phyloP scores from a whole-genome alignment of 2,329 filamentous ascomycete genomes.

The Teratosphaeria destructans region DNA sequence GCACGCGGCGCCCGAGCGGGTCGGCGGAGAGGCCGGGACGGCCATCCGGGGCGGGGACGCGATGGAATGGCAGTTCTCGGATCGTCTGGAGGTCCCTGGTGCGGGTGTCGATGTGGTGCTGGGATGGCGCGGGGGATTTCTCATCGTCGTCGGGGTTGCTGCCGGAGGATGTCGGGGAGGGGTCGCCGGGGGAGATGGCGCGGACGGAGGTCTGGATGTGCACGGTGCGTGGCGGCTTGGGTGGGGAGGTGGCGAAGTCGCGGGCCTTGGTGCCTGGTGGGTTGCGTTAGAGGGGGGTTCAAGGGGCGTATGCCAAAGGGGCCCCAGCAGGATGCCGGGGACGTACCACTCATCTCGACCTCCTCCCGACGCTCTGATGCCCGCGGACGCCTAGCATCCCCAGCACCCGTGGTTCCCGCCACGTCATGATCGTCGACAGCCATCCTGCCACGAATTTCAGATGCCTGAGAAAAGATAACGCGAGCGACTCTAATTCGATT shows the following conservation, averaged over 20 bases:
- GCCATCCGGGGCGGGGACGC: neutral
- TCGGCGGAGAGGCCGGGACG: neutral
- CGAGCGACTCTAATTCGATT: neutral
- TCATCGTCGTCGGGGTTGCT: neutral
- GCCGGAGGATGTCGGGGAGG: neutral
- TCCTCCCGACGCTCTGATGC: neutral
- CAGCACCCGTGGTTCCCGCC: neutral
- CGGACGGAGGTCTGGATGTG: neutral
- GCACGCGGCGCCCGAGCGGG: slow-evolving; percentile 1
- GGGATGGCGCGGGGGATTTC: neutral
- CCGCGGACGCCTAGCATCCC: neutral
- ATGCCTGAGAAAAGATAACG: neutral
- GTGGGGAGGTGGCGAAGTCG: neutral
- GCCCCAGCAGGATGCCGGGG: neutral
- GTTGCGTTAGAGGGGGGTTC: neutral
- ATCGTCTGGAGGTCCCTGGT: neutral
- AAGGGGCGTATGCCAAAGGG: neutral
- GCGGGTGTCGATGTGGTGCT: neutral
- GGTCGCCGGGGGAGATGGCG: neutral
- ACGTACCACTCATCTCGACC: neutral
- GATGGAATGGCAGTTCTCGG: neutral
- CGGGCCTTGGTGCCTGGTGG: neutral
- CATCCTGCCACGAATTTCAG: neutral
- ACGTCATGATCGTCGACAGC: neutral
- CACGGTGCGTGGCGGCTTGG: neutral